Percentiles rank a stretch among this genome's conserved stretches.
These are phyloP conservation scores for Rubroshorea leprosula DNA, from an alignment of 345 rosid genomes.

Conservation along the genomic window DNA sequence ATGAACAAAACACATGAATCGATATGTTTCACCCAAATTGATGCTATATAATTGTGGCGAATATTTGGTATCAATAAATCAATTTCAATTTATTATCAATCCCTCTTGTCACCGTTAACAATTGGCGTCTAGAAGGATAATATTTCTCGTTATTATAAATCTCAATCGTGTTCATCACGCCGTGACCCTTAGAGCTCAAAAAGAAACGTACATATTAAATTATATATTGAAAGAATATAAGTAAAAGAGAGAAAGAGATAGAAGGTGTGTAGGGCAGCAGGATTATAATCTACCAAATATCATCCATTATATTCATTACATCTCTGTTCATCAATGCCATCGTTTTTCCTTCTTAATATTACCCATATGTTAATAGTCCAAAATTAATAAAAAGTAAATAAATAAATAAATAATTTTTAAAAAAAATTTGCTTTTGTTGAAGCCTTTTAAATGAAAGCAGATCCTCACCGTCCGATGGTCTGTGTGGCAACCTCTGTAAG, in stretches of 20 bases:
- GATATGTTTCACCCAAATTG: no score
- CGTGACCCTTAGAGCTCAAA: slow-evolving; percentile 3
- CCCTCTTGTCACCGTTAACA: not conserved
- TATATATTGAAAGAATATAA: not conserved
- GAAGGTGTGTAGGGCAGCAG: not conserved
- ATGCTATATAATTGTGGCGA: no score
- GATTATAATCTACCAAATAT: not conserved
- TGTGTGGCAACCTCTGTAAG: not conserved
- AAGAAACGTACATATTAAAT: not conserved
- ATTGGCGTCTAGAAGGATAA: slow-evolving; percentile 13
- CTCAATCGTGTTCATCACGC: slow-evolving; percentile 33
- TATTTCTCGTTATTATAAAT: slow-evolving; percentile 5
- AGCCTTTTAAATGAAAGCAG: slow-evolving; percentile 1
- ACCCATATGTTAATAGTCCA: no score
- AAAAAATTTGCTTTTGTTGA: no score
- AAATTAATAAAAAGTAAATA: no score
- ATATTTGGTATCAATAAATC: no score
- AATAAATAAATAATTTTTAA: no score
- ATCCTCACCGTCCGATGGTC: slow-evolving; percentile 25
- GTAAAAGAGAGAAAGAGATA: not conserved
- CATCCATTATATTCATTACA: not conserved
- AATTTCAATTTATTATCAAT: no score
- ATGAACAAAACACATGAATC: no score
- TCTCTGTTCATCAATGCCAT: not conserved
- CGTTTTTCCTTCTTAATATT: not conserved